Evolutionary conservation across 441 rosid genomes (phyloP), one percentile per base, ranked within the genome.

Genomic region (Aquilaria agallochum): DNA sequence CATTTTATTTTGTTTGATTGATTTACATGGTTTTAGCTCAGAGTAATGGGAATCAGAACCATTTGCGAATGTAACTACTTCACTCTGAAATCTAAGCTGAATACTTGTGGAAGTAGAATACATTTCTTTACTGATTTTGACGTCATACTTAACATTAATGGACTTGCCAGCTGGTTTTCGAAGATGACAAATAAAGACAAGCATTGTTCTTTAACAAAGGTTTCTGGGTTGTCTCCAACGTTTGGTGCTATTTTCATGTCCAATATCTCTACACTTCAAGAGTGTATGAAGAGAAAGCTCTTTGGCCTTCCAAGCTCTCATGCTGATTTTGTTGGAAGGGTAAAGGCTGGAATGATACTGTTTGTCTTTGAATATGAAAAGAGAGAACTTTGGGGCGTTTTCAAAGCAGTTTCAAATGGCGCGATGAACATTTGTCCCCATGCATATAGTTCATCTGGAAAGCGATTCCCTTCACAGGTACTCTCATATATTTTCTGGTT

Each of bases 391-490:
- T 46, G 69, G 45, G 77, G 74, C 4, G 74, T 74, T 53, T 74
- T 74, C 32, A 56, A 66, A 53, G 77, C 77, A 30, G 61, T 56
- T 50, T 61, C 71, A 11, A 47, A 69, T 14, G 71, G 71, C 14
- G 56, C 58, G 50, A 60, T 66, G 15, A 14, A 62, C 60, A 74
- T 74, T 33, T 30, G 58, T 52, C 70, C 68, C 57, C 1, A 31
- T 31, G 78, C 78, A 40, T 74, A 66, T 55, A 42, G 59, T 31
- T 58, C 68, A 27, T 65, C 78, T 15, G 74, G 74, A 59, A 74
- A 55, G 68, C 64, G 34, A 30, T 74, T 74, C 56, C 78, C 78
- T 57, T 68, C 74, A 9, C 74, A 74, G 78, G 78, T 74, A 66
- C 20, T 36, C 9, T 60, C 15, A 44, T 45, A 10, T 34, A 30